Evolutionary conservation across 495 filamentous ascomycete species (phyloP).

Genomic region (Podospora didyma): DNA sequence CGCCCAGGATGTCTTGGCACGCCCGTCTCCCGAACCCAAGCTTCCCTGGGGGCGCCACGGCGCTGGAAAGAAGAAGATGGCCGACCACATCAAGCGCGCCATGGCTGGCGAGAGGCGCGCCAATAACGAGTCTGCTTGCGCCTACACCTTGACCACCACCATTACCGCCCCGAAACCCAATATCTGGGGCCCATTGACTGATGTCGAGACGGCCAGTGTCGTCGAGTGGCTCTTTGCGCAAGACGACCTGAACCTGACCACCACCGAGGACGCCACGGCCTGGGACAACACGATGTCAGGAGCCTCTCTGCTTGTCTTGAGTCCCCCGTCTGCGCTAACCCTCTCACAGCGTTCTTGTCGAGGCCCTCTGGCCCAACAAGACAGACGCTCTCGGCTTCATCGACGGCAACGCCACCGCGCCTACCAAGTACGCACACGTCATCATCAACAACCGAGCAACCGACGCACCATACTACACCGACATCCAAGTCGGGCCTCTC

Average conservation of each 20-base stretch:
- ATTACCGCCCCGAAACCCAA: slow-evolving; percentile 33
- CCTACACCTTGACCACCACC: slow-evolving; percentile 14
- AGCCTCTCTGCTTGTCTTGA: neutral
- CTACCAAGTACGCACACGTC: slow-evolving; percentile 45
- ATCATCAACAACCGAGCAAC: slow-evolving; percentile 37
- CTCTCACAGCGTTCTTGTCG: slow-evolving; percentile 29
- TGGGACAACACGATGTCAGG: slow-evolving; percentile 34
- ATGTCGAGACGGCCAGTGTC: slow-evolving; percentile 29
- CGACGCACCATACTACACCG: slow-evolving; percentile 39
- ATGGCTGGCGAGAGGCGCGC: slow-evolving; percentile 13
- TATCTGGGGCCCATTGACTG: slow-evolving; percentile 28
- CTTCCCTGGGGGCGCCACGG: slow-evolving; percentile 15
- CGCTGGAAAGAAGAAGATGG: slow-evolving; percentile 19
- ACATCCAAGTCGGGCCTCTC: slow-evolving; percentile 46
- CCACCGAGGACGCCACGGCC: slow-evolving; percentile 20
- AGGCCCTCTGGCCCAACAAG: slow-evolving; percentile 51
- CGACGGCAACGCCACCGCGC: slow-evolving; percentile 31
- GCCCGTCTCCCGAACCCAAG: slow-evolving; percentile 17
- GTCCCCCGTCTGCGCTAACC: neutral
- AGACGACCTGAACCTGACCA: slow-evolving; percentile 34
- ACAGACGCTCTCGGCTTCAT: slow-evolving; percentile 45
- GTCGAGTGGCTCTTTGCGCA: slow-evolving; percentile 32
- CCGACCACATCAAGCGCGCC: slow-evolving; percentile 20
- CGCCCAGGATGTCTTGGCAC: slow-evolving; percentile 18
- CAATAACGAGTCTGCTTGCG: slow-evolving; percentile 11